Evolutionary conservation across 495 filamentous ascomycete genomes (phyloP).

Genomic region (Haplographium delicatum): DNA sequence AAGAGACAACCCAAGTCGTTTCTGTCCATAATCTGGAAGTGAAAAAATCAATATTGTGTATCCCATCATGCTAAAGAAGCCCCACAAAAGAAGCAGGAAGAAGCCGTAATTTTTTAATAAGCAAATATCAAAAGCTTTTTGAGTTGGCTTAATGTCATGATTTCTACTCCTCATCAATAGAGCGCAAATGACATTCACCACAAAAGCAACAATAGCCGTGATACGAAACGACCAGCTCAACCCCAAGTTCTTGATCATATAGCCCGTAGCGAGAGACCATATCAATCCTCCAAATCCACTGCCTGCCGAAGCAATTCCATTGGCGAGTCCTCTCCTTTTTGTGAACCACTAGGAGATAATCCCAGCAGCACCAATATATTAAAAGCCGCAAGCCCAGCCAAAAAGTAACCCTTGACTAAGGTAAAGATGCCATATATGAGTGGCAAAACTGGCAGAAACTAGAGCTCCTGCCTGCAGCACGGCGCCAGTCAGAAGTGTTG

Average conservation of each 20-base stretch:
- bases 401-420: slow-evolving; percentile 74
- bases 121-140: slow-evolving; percentile 56
- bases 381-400: slow-evolving; percentile 70
- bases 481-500: slow-evolving; percentile 54
- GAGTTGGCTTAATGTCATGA: slow-evolving; percentile 54
- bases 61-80: slow-evolving; percentile 63
- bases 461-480: slow-evolving; percentile 55
- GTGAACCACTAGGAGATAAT: slow-evolving; percentile 79
- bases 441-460: slow-evolving; percentile 64
- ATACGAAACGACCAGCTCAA: slow-evolving; percentile 65
- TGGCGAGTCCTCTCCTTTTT: slow-evolving; percentile 63
- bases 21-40: slow-evolving; percentile 60
- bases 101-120: slow-evolving; percentile 59
- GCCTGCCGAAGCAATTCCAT: slow-evolving; percentile 65
- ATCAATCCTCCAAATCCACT: slow-evolving; percentile 71
- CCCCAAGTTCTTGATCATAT: slow-evolving; percentile 55
- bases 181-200: slow-evolving; percentile 52
- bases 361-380: slow-evolving; percentile 65
- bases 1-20: slow-evolving; percentile 57
- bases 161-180: slow-evolving; percentile 65
- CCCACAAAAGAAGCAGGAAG: slow-evolving; percentile 60
- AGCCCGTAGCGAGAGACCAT: slow-evolving; percentile 50
- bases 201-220: slow-evolving; percentile 55
- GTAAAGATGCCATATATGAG: slow-evolving; percentile 65
- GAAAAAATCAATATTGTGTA: slow-evolving; percentile 71